Evolutionary conservation across 345 rosid species (phyloP).

Genomic region (Geranium brycei): DNA sequence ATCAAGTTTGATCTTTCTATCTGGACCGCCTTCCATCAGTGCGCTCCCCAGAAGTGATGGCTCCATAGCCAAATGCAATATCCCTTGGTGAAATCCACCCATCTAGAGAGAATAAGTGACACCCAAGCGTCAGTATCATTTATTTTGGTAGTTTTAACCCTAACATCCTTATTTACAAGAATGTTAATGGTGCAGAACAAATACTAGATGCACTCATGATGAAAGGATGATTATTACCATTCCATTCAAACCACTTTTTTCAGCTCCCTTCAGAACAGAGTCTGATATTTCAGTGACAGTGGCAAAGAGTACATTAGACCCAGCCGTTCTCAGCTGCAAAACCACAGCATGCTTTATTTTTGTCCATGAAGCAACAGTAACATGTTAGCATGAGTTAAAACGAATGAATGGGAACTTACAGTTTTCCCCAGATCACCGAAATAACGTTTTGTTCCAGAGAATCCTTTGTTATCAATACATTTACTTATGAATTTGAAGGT

Average conservation of each 20-base stretch:
- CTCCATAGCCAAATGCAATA: conserved; percentile 89
- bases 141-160: not conserved
- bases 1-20: conserved; percentile 80
- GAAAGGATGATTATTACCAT: conserved; percentile 29
- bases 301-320: conserved; percentile 73
- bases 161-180: not conserved
- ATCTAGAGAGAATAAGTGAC: conserved; percentile 28
- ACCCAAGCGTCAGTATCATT: not conserved
- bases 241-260: conserved; percentile 88
- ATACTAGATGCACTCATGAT: not conserved
- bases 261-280: conserved; percentile 77
- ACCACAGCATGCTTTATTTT: not conserved
- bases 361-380: not conserved
- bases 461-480: conserved; percentile 55
- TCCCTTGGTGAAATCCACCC: conserved; percentile 78
- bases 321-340: conserved; percentile 71
- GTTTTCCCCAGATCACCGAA: conserved; percentile 86
- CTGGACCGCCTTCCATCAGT: conserved; percentile 81
- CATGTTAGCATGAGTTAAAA: not conserved
- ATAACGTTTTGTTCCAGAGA: conserved; percentile 82
- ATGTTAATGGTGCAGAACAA: not conserved
- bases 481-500: conserved; percentile 77
- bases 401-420: conserved; percentile 27
- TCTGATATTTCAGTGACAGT: conserved; percentile 89
- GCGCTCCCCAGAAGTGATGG: conserved; percentile 78